These are phyloP conservation scores for Ustilago vetiveriae DNA, from an alignment of 1,284 basidiomycete genomes.

Conservation along the genomic window DNA sequence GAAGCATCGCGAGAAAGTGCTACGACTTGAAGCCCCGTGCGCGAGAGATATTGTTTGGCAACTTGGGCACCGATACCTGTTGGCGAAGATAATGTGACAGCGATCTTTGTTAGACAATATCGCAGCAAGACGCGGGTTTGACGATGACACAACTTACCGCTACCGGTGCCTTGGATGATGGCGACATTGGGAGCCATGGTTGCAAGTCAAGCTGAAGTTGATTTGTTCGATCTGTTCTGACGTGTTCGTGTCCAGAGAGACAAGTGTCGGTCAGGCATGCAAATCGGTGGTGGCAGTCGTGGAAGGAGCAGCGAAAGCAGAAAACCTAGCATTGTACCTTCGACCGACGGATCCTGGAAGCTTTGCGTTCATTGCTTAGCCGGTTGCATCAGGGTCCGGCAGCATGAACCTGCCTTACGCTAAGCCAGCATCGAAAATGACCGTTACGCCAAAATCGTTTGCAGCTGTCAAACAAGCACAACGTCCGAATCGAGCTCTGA, in stretches of 20 bases:
- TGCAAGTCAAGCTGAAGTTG: neutral
- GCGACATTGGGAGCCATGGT: slow-evolving; percentile 53
- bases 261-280: neutral
- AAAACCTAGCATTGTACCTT: too few species aligned
- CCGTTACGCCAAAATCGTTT: neutral
- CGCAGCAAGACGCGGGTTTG: too few species aligned
- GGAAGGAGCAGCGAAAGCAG: neutral
- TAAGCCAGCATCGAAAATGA: slow-evolving; percentile 25
- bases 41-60: slow-evolving; percentile 61
- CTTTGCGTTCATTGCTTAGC: neutral
- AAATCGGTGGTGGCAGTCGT: neutral
- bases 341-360: too few species aligned
- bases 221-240: neutral
- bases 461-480: slow-evolving; percentile 27
- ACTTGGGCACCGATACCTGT: slow-evolving; percentile 55
- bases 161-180: slow-evolving; percentile 57
- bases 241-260: too few species aligned
- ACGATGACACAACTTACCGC: slow-evolving; percentile 47
- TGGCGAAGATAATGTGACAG: too few species aligned
- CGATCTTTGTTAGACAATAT: too few species aligned
- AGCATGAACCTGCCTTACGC: slow-evolving; percentile 14
- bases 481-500: neutral
- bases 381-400: neutral
- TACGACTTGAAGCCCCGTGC: slow-evolving; percentile 69
- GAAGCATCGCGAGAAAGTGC: slow-evolving; percentile 68